A percentile compares a stretch with the other conserved stretches of the same genome.
These are phyloP conservation scores for Tricholoma saponaceum DNA, from an alignment of 768 basidiomycete genomes.

Conservation along the genomic window DNA sequence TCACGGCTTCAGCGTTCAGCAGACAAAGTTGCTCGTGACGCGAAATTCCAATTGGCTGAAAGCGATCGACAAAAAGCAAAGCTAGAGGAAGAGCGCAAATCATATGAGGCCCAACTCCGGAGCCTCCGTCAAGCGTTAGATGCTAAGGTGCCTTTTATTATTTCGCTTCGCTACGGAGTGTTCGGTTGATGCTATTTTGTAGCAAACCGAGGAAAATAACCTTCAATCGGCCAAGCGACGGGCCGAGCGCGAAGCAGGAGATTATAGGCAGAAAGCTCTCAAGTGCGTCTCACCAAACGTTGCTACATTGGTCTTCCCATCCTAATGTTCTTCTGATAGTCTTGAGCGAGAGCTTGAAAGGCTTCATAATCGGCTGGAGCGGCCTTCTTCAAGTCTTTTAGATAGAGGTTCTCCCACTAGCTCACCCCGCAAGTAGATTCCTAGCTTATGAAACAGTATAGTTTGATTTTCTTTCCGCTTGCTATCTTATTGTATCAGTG, in stretches of 20 bases:
- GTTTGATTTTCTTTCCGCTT: no score
- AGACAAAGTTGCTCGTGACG: conserved; percentile 40
- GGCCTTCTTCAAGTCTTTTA: conserved; percentile 40
- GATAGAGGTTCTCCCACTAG: conserved; percentile 20
- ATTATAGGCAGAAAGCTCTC: conserved; percentile 67
- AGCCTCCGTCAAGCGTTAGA: conserved; percentile 58
- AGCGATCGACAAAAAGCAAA: conserved; percentile 56
- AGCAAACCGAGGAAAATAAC: conserved; percentile 72
- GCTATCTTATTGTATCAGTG: neutral
- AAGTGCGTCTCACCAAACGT: conserved; percentile 38
- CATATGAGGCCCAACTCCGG: conserved; percentile 55
- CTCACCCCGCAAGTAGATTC: conserved; percentile 28
- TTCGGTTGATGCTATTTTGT: conserved; percentile 4
- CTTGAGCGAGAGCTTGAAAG: conserved; percentile 69
- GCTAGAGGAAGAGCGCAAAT: conserved; percentile 62
- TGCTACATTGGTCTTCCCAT: conserved; percentile 3
- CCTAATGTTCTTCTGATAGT: conserved; percentile 24
- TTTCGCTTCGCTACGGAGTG: neutral
- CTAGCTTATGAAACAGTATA: no score
- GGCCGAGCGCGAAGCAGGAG: conserved; percentile 71
- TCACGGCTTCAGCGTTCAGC: conserved; percentile 38
- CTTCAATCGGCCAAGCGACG: conserved; percentile 69
- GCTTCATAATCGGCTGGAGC: conserved; percentile 58
- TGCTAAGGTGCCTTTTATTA: conserved; percentile 39
- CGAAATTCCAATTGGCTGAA: conserved; percentile 52